Evolutionary conservation across 208 protist genomes (phyloP).

Genomic region (Vickermania ingenoplastis): DNA sequence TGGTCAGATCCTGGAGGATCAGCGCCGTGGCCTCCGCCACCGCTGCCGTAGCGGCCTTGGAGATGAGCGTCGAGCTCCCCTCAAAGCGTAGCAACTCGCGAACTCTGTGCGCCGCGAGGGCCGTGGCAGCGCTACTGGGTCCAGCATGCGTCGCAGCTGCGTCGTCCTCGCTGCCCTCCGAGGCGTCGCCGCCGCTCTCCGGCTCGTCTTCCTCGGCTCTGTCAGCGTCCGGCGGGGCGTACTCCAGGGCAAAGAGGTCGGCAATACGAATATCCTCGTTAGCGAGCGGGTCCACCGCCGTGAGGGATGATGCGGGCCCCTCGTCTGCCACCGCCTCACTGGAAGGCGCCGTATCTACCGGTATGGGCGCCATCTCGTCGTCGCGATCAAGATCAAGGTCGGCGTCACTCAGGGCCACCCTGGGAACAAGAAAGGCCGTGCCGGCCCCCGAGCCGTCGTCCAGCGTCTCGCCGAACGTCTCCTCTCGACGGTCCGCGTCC

Average conservation of each 20-base stretch:
- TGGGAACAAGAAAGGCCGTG: neutral
- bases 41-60: conserved; percentile 19
- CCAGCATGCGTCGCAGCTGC: neutral
- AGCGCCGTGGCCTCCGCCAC: conserved; percentile 45
- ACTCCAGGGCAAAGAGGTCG: neutral
- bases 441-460: neutral
- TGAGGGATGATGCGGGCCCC: too few species aligned
- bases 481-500: too few species aligned
- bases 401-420: too few species aligned
- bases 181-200: neutral
- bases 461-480: neutral
- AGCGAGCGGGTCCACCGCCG: too few species aligned
- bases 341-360: neutral
- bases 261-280: neutral
- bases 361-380: too few species aligned
- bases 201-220: neutral
- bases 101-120: conserved; percentile 51
- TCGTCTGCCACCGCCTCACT: neutral
- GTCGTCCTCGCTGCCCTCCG: neutral
- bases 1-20: conserved; percentile 46
- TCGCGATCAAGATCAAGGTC: too few species aligned
- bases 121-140: neutral
- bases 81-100: conserved; percentile 61
- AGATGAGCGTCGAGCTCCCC: conserved; percentile 36
- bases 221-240: neutral